These are phyloP conservation scores for Tetrapisispora arboricola DNA, from an alignment of 805 yeast genomes.

Conservation along the genomic window DNA sequence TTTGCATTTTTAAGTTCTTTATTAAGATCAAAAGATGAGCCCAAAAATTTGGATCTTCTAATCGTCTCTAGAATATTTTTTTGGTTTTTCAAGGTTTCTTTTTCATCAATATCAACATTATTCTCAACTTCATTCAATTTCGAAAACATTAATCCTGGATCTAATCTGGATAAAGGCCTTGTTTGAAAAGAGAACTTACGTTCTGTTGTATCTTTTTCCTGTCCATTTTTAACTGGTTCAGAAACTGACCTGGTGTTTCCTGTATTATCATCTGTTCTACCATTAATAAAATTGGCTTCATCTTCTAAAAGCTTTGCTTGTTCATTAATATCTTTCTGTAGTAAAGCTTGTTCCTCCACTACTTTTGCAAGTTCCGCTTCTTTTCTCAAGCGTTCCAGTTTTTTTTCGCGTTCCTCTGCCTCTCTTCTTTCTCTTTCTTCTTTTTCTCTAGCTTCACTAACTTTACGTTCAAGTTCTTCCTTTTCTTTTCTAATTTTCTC, in stretches of 20 bases:
- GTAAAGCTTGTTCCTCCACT: conserved; percentile 16
- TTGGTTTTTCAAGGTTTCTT: conserved; percentile 19
- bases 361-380: conserved; percentile 14
- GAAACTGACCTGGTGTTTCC: conserved; percentile 29
- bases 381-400: conserved; percentile 10
- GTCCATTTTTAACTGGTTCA: conserved; percentile 28
- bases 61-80: conserved; percentile 32
- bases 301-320: conserved; percentile 15
- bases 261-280: conserved; percentile 6
- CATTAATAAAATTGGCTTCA: conserved; percentile 7
- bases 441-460: conserved; percentile 36
- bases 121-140: conserved; percentile 15
- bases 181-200: conserved; percentile 32
- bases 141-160: conserved; percentile 32
- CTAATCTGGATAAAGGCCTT: conserved; percentile 36
- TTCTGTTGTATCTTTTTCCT: conserved; percentile 24
- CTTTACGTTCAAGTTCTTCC: conserved; percentile 38
- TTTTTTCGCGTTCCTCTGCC: conserved; percentile 14
- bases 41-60: conserved; percentile 36
- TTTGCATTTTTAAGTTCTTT: conserved; percentile 22
- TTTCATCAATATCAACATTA: conserved; percentile 17
- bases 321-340: conserved; percentile 23
- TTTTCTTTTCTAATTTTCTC: conserved; percentile 43
- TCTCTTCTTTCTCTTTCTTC: conserved; percentile 33
- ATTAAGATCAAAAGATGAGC: conserved; percentile 32